Conservation (phyloP, 495 filamentous ascomycete species). For the Halenospora varia region DNA sequence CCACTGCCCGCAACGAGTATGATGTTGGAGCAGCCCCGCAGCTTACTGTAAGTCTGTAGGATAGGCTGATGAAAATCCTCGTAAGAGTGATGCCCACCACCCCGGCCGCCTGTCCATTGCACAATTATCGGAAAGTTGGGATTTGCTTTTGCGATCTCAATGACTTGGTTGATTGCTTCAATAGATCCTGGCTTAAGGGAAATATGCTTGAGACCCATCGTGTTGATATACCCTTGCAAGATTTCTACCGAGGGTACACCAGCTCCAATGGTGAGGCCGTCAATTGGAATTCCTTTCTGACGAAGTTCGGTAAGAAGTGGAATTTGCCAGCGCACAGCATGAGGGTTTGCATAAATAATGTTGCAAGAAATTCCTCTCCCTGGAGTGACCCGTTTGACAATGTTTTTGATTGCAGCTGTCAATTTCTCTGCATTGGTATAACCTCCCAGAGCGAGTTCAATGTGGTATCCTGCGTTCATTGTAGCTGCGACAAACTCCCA, state of each 20-base stretch:
- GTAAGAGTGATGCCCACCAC: slow-evolving; percentile 88
- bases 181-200: slow-evolving; percentile 88
- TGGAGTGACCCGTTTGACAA: slow-evolving; percentile 79
- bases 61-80: slow-evolving; percentile 93
- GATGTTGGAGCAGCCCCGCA: slow-evolving; percentile 75
- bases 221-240: slow-evolving; percentile 87
- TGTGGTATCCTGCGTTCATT: slow-evolving; percentile 88
- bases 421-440: slow-evolving; percentile 87
- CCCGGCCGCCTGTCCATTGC: slow-evolving; percentile 91
- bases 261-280: slow-evolving; percentile 89
- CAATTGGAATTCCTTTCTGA: slow-evolving; percentile 81
- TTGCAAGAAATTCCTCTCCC: slow-evolving; percentile 90
- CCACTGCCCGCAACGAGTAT: slow-evolving; percentile 85
- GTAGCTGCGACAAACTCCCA: slow-evolving; percentile 94
- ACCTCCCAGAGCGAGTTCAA: slow-evolving; percentile 80
- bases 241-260: slow-evolving; percentile 90
- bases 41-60: slow-evolving; percentile 75
- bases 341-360: slow-evolving; percentile 90
- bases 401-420: slow-evolving; percentile 79
- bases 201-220: slow-evolving; percentile 85
- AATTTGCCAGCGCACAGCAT: slow-evolving; percentile 96
- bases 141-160: slow-evolving; percentile 87
- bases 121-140: slow-evolving; percentile 82
- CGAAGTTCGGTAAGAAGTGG: slow-evolving; percentile 77
- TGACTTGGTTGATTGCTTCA: slow-evolving; percentile 78